phyloP scores from a whole-genome alignment of 1,284 basidiomycete species.

The Irpex sp. region DNA sequence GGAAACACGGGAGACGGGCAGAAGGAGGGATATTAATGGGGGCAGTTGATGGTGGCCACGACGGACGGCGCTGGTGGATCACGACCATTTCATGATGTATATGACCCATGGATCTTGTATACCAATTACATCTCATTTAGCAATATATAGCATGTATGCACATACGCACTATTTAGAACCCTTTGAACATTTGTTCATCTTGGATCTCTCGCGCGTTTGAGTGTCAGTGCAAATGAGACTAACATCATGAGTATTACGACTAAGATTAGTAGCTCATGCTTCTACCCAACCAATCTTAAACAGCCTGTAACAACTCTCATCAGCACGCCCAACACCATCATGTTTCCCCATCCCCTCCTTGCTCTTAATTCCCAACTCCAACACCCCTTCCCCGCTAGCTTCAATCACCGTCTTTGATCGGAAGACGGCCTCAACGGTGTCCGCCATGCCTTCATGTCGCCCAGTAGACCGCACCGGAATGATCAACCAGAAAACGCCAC shows the following conservation, averaged over 20 bases:
- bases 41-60: too few relatives aligned
- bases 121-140: background rate
- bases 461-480: slow-evolving; percentile 66
- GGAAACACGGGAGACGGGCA: background rate
- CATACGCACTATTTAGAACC: background rate
- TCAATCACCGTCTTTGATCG: slow-evolving; percentile 16
- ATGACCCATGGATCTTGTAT: background rate
- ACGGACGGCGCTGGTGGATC: background rate
- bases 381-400: background rate
- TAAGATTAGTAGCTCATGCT: background rate
- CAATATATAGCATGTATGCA: background rate
- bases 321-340: slow-evolving; percentile 57
- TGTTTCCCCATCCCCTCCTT: slow-evolving; percentile 43
- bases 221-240: background rate
- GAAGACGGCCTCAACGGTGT: slow-evolving; percentile 60
- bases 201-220: too few relatives aligned
- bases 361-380: slow-evolving; percentile 39
- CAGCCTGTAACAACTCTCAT: slow-evolving; percentile 65
- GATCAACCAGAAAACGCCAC: slow-evolving; percentile 68
- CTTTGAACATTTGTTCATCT: background rate
- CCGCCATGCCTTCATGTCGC: slow-evolving; percentile 59
- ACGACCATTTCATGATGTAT: background rate
- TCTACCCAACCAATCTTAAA: slow-evolving; percentile 64
- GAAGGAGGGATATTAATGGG: too few relatives aligned
- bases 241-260: too few relatives aligned